Percentiles rank a stretch among this genome's conserved stretches.
These are phyloP conservation scores for Eutrema salsugineum DNA, from an alignment of 441 rosid species.

Conservation along the genomic window DNA sequence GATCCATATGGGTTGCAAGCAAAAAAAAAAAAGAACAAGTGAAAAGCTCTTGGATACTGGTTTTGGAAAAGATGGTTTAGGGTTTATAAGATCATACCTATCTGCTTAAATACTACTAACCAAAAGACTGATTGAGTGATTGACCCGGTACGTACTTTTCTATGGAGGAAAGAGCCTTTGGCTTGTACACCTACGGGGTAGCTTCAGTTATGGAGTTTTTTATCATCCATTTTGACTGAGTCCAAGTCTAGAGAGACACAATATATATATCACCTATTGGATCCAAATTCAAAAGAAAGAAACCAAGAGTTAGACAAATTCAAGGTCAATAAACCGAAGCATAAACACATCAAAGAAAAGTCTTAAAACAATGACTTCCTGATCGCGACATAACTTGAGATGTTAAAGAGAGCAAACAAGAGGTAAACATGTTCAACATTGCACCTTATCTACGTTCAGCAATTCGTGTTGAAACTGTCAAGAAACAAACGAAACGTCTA, in stretches of 20 bases:
- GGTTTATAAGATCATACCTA: not conserved
- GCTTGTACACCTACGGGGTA: not conserved
- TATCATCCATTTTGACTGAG: not conserved
- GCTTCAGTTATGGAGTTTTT: not conserved
- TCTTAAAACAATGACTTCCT: not conserved
- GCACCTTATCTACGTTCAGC: not conserved
- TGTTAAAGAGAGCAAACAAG: not conserved
- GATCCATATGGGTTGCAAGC: constrained; percentile 32
- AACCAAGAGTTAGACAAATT: not conserved
- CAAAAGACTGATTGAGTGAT: not conserved
- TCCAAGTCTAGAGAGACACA: not conserved
- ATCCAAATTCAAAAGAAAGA: not conserved
- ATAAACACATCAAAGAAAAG: constrained; percentile 4
- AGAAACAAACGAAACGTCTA: not conserved
- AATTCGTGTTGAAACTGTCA: constrained; percentile 5
- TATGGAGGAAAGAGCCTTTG: not conserved
- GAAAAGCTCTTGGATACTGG: not conserved
- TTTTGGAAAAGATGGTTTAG: not conserved
- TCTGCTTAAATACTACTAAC: constrained; percentile 17
- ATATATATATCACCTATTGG: not conserved
- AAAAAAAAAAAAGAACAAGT: not conserved
- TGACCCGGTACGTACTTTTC: not conserved
- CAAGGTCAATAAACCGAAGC: not conserved
- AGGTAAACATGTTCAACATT: not conserved
- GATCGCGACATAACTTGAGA: not conserved